Base-by-base conservation (phyloP, 73 alveolate species). In the Blepharisma japonicum region DNA sequence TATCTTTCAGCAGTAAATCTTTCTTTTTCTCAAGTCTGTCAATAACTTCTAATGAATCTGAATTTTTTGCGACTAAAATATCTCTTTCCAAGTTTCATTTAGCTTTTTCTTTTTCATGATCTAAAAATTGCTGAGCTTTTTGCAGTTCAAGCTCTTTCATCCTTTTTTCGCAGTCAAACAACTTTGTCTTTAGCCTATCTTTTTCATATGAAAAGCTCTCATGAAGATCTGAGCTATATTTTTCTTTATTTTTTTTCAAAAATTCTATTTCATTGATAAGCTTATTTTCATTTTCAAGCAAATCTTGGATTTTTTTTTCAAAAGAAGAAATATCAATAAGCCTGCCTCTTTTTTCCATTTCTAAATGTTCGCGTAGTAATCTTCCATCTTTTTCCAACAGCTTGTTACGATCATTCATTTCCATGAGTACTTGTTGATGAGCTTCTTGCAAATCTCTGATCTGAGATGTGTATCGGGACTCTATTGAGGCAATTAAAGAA, bases 51-150 rank as follows among this genome's bases (percentile, higher is more conserved):
- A 72, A 72, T 42, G 94, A 83, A 66, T 95, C 99, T 45, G 82
- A 79, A 82, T 94, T 93, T 55, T 81, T 56, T 25, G 88, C 78
- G 21, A 55, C 45, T 38, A 95, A 67, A 81, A 89, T 87, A 77
- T 94, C 97, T 86, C 91, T 93, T 68, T 95, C 98, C 18, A 88
- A 80, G 39, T 86, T 87, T 97, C 98, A 94, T 82, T 93, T 93
- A 18, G 99, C 97, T 83, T 94, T 91, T 74, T 95, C 98, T 79
- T 94, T 95, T 83, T 95, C 99, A 55, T 82, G 83, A 71, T 93
- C 98, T 56, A 92, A 81, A 46, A 89, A 71, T 55, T 86, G 56
- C 6, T 81, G 88, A 23, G 96, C 90, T 67, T 93, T 86, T 81
- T 90, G 90, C 20, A 83, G 80, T 83, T 94, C 97, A 18, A 86